A percentile compares a stretch with the other conserved stretches of the same genome.
phyloP scores from a whole-genome alignment of 768 basidiomycete species.

The Kwoniella mangroviensis region DNA sequence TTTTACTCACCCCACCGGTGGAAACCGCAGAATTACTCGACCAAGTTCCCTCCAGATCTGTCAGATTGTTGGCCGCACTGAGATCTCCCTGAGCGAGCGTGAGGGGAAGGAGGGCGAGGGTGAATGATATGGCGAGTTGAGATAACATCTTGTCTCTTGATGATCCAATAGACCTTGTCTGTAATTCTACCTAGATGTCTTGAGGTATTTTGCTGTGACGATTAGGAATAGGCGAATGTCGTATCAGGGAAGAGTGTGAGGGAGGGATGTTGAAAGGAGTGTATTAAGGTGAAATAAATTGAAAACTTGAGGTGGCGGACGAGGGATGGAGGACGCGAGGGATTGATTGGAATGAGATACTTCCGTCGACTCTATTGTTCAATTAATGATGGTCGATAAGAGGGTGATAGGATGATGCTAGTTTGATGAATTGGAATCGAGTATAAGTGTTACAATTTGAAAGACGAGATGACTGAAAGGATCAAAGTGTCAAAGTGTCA shows the following conservation, averaged over 20 bases:
- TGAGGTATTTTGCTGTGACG: neutral
- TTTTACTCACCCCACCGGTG: conserved; percentile 84
- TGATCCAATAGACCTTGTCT: neutral
- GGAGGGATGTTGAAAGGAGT: conserved; percentile 23
- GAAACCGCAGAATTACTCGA: conserved; percentile 71
- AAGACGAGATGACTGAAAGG: neutral
- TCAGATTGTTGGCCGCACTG: conserved; percentile 64
- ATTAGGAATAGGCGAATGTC: neutral
- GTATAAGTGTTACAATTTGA: neutral
- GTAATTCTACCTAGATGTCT: neutral
- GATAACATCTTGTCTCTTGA: conserved; percentile 18
- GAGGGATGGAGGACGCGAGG: conserved; percentile 4
- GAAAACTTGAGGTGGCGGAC: neutral
- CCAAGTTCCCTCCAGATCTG: conserved; percentile 81
- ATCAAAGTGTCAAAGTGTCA: neutral
- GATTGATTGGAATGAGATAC: neutral
- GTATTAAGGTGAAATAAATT: neutral
- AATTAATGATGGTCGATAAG: neutral
- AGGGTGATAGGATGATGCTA: neutral
- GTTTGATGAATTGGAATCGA: neutral
- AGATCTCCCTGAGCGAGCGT: conserved; percentile 45
- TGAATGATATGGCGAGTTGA: conserved; percentile 2
- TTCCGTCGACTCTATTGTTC: neutral
- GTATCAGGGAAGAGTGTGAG: neutral
- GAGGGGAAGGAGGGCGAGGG: conserved; percentile 17